These are phyloP conservation scores for Rhododendron molle DNA, from an alignment of 148 eudicot genomes.

Conservation along the genomic window DNA sequence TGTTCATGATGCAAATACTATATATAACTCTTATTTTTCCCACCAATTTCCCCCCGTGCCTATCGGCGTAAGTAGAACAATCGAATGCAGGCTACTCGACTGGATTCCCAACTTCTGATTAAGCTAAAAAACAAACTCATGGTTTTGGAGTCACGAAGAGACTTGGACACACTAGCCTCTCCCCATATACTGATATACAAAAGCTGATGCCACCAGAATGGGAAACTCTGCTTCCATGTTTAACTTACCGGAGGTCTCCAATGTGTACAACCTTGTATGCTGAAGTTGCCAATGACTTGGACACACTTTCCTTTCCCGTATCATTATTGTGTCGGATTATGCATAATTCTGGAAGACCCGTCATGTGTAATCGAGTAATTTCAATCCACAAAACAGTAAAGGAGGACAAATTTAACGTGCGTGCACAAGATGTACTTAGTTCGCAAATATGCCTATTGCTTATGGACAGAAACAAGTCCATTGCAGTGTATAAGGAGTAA, in stretches of 20 bases:
- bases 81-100: neutral
- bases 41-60: too few species aligned
- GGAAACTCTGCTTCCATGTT: conserved; percentile 11
- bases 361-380: neutral
- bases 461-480: neutral
- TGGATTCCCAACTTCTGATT: neutral
- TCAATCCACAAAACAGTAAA: neutral
- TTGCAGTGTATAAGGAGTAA: too few species aligned
- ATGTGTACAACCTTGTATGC: neutral
- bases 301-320: neutral
- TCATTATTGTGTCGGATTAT: neutral
- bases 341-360: neutral
- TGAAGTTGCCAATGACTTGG: too few species aligned
- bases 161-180: conserved; percentile 22
- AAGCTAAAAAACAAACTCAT: neutral
- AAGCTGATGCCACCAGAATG: conserved; percentile 19
- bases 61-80: too few species aligned
- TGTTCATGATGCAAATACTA: too few species aligned
- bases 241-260: neutral
- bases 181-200: conserved; percentile 26
- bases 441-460: neutral
- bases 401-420: neutral
- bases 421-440: neutral
- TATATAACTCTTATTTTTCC: too few species aligned
- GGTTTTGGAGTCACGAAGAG: conserved; percentile 17